phyloP scores from a whole-genome alignment of 176 grass and related monocot genomes.

The Ensete glaucum region DNA sequence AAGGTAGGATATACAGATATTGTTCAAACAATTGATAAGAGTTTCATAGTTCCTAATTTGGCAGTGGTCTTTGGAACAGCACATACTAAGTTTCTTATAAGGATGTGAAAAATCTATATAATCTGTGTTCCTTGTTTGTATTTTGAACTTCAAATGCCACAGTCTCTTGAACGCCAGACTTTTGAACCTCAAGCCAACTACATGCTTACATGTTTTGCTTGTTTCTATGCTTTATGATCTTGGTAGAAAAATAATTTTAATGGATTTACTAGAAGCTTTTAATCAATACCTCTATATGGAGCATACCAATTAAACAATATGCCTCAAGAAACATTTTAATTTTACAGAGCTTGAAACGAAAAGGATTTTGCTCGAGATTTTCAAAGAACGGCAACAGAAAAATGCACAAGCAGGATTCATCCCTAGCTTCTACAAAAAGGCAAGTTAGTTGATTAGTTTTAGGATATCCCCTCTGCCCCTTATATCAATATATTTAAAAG shows the following conservation, averaged over 20 bases:
- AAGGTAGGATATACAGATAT: not conserved
- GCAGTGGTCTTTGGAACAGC: no score
- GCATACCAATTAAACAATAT: not conserved
- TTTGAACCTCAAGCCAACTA: not conserved
- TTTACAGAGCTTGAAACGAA: slow-evolving; percentile 89
- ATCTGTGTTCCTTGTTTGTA: not conserved
- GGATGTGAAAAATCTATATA: not conserved
- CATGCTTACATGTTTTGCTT: not conserved
- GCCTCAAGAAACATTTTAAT: slow-evolving; percentile 2
- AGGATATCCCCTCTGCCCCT: not conserved
- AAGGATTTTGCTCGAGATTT: slow-evolving; percentile 96
- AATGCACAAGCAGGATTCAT: slow-evolving; percentile 91
- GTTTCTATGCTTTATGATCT: not conserved
- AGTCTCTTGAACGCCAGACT: not conserved
- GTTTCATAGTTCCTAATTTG: no score
- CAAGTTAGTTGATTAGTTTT: slow-evolving; percentile 14
- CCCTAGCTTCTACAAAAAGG: slow-evolving; percentile 99
- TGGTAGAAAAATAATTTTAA: not conserved
- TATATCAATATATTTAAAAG: not conserved
- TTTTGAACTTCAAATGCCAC: not conserved
- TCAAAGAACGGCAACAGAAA: slow-evolving; percentile 90
- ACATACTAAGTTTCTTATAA: not conserved
- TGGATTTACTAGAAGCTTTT: not conserved
- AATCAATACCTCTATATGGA: not conserved
- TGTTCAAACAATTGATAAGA: no score